Percentiles rank a stretch among this genome's conserved stretches.
Evolutionary conservation across 2,329 filamentous ascomycete genomes (phyloP).

Genomic region (Penicillium fuscoglaucum): DNA sequence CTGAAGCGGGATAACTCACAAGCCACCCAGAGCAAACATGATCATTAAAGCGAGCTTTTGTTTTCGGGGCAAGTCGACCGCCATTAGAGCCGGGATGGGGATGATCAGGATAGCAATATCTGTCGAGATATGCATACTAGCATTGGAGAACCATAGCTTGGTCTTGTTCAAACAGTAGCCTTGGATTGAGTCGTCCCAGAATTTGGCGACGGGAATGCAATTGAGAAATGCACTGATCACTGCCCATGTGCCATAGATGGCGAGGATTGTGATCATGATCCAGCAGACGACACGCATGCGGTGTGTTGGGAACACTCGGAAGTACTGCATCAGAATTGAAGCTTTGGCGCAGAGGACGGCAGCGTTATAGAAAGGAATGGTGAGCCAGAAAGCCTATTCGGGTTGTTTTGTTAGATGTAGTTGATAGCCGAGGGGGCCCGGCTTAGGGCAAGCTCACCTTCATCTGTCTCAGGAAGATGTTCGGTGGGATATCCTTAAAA

Average conservation of each 20-base stretch:
- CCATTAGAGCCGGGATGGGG: slow-evolving; percentile 45
- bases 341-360: slow-evolving; percentile 46
- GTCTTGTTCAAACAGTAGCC: slow-evolving; percentile 43
- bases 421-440: background rate
- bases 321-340: slow-evolving; percentile 52
- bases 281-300: slow-evolving; percentile 40
- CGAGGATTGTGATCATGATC: slow-evolving; percentile 39
- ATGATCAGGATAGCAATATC: slow-evolving; percentile 48
- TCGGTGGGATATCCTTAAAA: slow-evolving; percentile 31
- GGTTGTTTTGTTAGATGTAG: background rate
- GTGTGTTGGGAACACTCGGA: slow-evolving; percentile 46
- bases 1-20: slow-evolving; percentile 30
- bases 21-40: slow-evolving; percentile 45
- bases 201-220: slow-evolving; percentile 39
- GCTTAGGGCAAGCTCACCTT: slow-evolving; percentile 26
- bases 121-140: slow-evolving; percentile 46
- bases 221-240: slow-evolving; percentile 40
- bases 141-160: slow-evolving; percentile 48
- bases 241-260: slow-evolving; percentile 37
- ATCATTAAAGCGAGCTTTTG: slow-evolving; percentile 46
- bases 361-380: slow-evolving; percentile 42
- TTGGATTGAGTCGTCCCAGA: slow-evolving; percentile 32
- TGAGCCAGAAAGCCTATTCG: slow-evolving; percentile 39
- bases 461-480: slow-evolving; percentile 34
- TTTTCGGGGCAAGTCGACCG: slow-evolving; percentile 43